Percentiles rank a stretch among this genome's conserved stretches.
Evolutionary conservation across 2,329 filamentous ascomycete species (phyloP).

Genomic region (Paraconiothyrium brasiliense): DNA sequence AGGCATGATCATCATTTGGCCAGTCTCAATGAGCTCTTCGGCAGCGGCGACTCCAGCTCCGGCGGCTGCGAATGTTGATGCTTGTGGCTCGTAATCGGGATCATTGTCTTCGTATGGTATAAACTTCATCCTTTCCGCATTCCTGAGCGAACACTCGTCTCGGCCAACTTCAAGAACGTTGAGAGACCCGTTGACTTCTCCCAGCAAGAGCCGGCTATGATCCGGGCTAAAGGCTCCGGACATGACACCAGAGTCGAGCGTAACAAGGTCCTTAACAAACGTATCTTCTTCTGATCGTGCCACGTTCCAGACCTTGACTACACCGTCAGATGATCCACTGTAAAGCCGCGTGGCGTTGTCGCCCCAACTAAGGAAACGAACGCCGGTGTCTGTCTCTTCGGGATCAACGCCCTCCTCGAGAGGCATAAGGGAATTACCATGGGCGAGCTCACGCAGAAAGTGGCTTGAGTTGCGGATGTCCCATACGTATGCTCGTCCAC

Average conservation of each 20-base stretch:
- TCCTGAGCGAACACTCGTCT: slow-evolving; percentile 40
- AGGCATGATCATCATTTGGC: slow-evolving; percentile 47
- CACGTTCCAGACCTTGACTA: slow-evolving; percentile 69
- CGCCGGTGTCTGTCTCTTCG: slow-evolving; percentile 66
- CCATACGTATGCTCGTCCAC: slow-evolving; percentile 69
- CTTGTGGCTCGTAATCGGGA: not conserved
- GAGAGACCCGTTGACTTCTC: slow-evolving; percentile 65
- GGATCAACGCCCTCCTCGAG: slow-evolving; percentile 54
- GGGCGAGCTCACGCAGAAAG: slow-evolving; percentile 60
- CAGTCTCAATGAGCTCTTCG: slow-evolving; percentile 38
- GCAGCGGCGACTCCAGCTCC: slow-evolving; percentile 41
- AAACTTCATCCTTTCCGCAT: slow-evolving; percentile 42
- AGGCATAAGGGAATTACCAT: slow-evolving; percentile 62
- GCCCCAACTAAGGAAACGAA: slow-evolving; percentile 68
- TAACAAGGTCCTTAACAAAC: slow-evolving; percentile 60
- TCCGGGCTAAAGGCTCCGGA: slow-evolving; percentile 66
- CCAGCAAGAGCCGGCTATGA: slow-evolving; percentile 64
- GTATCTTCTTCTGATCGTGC: slow-evolving; percentile 61
- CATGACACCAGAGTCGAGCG: slow-evolving; percentile 64
- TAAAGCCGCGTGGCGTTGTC: slow-evolving; percentile 62
- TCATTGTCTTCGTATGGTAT: slow-evolving; percentile 29
- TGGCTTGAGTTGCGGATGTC: slow-evolving; percentile 60
- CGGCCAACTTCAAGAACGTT: slow-evolving; percentile 60
- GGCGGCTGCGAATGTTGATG: not conserved
- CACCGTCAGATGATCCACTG: slow-evolving; percentile 69